Evolutionary conservation across 441 rosid species (phyloP), one percentile per base, ranked within the genome.

Genomic region (Omphalea diandra): DNA sequence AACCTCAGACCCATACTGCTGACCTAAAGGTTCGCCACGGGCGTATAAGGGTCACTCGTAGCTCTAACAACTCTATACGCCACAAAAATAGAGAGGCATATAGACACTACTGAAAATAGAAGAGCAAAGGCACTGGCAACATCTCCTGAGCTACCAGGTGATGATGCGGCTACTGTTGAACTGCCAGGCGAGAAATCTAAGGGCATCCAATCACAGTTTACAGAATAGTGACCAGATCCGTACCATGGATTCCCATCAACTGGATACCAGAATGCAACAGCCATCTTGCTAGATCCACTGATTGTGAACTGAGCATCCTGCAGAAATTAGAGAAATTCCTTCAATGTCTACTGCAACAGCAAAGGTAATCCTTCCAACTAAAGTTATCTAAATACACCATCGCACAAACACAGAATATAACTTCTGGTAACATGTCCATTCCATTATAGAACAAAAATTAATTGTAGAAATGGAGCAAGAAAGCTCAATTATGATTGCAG

Each of bases 201-300:
- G 0, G 85, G 80, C 35, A 84, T 76, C 99, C 98, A 95, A 53
- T 89, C 90, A 53, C 98, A 95, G 83, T 82, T 81, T 57, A 89
- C 77, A 1, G 95, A 72, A 73, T 86, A 95, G 78, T 95, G 98
- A 18, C 87, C 89, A 5, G 97, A 89, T 65, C 91, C 91, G 32
- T 86, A 88, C 99, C 99, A 90, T n/a, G 91, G 81, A 33, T 82
- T 88, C 75, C 87, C 86, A 12, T 85, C 88, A 33, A 79, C 85
- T 15, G 98, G 97, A 80, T 93, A 95, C 99, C 99, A 93, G 84
- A 90, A 90, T 74, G 95, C 97, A 54, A 79, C 95, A 3, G 97
- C 80, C 90, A 93, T 86, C 79, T 89, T 89, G 83, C 89, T 84
- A 0, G 86, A 65, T 68, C 82, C 82, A 1, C 94, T 93, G 10